Evolutionary conservation across 1,139 yeast species (phyloP), one percentile per base, ranked within the genome.

Genomic region (Blastobotrys arbuscula): DNA sequence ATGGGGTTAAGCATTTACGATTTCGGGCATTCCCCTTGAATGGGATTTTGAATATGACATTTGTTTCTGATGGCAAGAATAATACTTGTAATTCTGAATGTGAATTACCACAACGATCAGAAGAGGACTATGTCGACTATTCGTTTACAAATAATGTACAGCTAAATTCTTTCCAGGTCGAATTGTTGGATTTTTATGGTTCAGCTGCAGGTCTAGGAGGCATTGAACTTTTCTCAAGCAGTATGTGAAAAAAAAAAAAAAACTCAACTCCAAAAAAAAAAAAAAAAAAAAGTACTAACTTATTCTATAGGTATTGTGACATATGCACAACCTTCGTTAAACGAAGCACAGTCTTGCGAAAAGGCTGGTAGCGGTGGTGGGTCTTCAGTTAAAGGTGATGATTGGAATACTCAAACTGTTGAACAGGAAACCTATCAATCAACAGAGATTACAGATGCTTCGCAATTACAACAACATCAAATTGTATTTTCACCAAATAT

Each of bases 1-100:
- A 72, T 42, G 83, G 85, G 9, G 78, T 86, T 3, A 74, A 81
- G 50, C 57, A 75, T 7, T 90, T 89, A 65, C 75, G 97, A 59
- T 72, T 92, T 19, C 71, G 84, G 45, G 81, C 96, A 0, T 72
- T 77, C 50, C 97, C 97, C 1, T 77, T 88, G 40, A 78, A 83
- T 57, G 90, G 97, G 57, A 90, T 90, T 54, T 85, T 92, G 96
- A 92, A 92, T 63, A 68, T 92, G 56, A 82, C 96, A 0, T 92
- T 88, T 61, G 70, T 84, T 33, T 94, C 90, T 61, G 95, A 95
- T 2, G 57, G 64, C 1, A 41, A 44, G 12, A 53, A 83, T 49
- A 70, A 67, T 55, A 43, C 44, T 8, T 92, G 98, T 72, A 96
- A 89, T 64, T 95, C 96, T 1, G 84, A 79, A 76, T 92, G 98